Conservation (phyloP, 2,329 filamentous ascomycete genomes). For the Colletotrichum brevisporum region DNA sequence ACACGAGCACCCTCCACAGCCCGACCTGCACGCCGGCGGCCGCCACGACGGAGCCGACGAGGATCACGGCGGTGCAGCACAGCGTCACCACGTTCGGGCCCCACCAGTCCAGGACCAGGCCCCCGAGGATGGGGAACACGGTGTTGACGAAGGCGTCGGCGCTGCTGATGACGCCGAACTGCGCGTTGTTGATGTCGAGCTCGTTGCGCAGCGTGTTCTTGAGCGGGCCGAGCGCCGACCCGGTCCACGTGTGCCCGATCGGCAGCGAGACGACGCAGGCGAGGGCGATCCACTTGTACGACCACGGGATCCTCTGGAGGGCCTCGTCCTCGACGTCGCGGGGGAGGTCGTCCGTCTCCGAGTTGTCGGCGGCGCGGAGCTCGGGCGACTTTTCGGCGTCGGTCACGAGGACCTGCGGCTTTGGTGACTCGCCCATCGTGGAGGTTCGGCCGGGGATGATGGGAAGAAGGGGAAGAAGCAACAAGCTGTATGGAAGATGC, state of each 20-base stretch:
- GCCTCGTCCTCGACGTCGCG: slow-evolving; percentile 9
- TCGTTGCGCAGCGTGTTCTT: slow-evolving; percentile 45
- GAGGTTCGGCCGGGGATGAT: not conserved
- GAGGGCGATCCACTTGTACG: slow-evolving; percentile 45
- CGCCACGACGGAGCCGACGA: slow-evolving; percentile 43
- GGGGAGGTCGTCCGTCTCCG: not conserved
- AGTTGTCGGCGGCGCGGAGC: not conserved
- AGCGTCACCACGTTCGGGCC: slow-evolving; percentile 44
- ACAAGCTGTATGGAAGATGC: not conserved
- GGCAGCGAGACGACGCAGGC: slow-evolving; percentile 43
- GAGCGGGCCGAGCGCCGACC: slow-evolving; percentile 42
- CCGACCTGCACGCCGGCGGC: slow-evolving; percentile 42
- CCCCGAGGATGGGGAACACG: slow-evolving; percentile 44
- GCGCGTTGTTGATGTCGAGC: slow-evolving; percentile 44
- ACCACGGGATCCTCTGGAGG: slow-evolving; percentile 36
- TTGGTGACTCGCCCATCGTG: slow-evolving; percentile 2
- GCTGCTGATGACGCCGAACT: slow-evolving; percentile 46
- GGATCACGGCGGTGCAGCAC: slow-evolving; percentile 42
- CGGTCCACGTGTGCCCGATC: slow-evolving; percentile 44
- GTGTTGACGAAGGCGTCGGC: slow-evolving; percentile 46
- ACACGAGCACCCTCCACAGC: slow-evolving; percentile 42
- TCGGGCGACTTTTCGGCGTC: slow-evolving; percentile 14
- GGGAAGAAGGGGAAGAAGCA: not conserved
- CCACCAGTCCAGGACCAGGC: slow-evolving; percentile 46
- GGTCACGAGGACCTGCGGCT: not conserved